A percentile compares a stretch with the other conserved stretches of the same genome.
Evolutionary conservation across 805 yeast genomes (phyloP).

Genomic region (Kregervanrija pseudodelftensis): DNA sequence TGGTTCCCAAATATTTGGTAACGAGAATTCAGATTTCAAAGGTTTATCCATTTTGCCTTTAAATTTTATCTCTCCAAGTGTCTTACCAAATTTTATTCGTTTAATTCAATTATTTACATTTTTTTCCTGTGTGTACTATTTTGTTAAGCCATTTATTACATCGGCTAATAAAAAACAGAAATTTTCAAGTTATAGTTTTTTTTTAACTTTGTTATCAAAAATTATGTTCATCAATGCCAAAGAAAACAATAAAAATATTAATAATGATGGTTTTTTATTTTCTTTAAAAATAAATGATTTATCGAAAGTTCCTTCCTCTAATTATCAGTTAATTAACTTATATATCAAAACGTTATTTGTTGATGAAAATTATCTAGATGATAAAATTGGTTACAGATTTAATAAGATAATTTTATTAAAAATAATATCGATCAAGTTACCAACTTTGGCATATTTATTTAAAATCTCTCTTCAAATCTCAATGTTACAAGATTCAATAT

Average conservation of each 20-base stretch:
- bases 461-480: background rate
- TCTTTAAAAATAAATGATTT: conserved; percentile 7
- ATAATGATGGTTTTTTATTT: background rate
- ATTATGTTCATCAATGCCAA: background rate
- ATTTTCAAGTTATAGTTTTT: no score
- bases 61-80: conserved; percentile 18
- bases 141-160: background rate
- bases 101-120: conserved; percentile 9
- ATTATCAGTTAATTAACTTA: background rate
- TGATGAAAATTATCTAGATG: conserved; percentile 11
- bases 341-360: conserved; percentile 12
- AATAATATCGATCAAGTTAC: conserved; percentile 11
- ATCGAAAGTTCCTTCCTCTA: conserved; percentile 9
- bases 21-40: conserved; percentile 12
- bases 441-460: conserved; percentile 4
- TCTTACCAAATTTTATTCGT: conserved; percentile 8
- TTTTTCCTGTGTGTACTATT: conserved; percentile 17
- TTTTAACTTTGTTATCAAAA: no score
- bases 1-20: conserved; percentile 25
- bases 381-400: conserved; percentile 19
- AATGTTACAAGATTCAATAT: conserved; percentile 1
- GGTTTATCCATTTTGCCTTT: conserved; percentile 23
- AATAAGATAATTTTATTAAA: conserved; percentile 16
- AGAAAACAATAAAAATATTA: background rate
- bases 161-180: background rate